Percentiles rank a stretch among this genome's conserved stretches.
Conservation (phyloP, 306 rosid species). For the Mucuna pruriens region DNA sequence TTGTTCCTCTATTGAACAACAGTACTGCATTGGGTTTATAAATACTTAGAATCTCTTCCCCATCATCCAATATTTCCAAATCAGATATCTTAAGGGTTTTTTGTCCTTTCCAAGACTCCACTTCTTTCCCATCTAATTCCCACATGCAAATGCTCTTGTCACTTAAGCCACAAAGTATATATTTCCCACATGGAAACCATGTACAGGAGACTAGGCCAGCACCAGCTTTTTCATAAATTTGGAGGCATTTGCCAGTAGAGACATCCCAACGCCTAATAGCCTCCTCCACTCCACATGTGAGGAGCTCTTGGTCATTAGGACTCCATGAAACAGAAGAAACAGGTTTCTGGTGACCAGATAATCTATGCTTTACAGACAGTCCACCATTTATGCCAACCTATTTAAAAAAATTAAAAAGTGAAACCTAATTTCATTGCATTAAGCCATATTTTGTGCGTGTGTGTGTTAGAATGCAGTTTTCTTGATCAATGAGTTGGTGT, state of each 20-base stretch:
- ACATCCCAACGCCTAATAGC: slow-evolving; percentile 92
- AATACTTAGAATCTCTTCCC: slow-evolving; percentile 78
- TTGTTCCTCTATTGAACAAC: slow-evolving; percentile 80
- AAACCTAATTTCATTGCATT: slow-evolving; percentile 9
- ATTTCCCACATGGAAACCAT: slow-evolving; percentile 92
- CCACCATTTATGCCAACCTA: slow-evolving; percentile 71
- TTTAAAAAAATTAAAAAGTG: slow-evolving; percentile 1
- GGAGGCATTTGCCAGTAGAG: slow-evolving; percentile 84
- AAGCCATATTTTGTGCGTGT: background rate
- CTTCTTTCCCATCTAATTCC: slow-evolving; percentile 93
- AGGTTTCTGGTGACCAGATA: slow-evolving; percentile 84
- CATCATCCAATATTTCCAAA: slow-evolving; percentile 78
- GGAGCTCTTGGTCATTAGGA: slow-evolving; percentile 83
- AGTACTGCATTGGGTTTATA: slow-evolving; percentile 64
- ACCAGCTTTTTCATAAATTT: slow-evolving; percentile 79
- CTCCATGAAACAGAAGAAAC: slow-evolving; percentile 91
- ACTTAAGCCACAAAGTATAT: slow-evolving; percentile 76
- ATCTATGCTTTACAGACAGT: slow-evolving; percentile 71
- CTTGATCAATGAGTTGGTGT: slow-evolving; percentile 1
- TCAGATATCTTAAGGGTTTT: slow-evolving; percentile 84
- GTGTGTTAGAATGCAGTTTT: slow-evolving; percentile 18
- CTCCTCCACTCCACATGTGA: slow-evolving; percentile 96
- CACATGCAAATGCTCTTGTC: slow-evolving; percentile 97
- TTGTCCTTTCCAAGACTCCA: slow-evolving; percentile 93
- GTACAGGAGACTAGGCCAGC: slow-evolving; percentile 79